Base-by-base conservation (phyloP, 2,329 filamentous ascomycete species). In the Eutypa lata region DNA sequence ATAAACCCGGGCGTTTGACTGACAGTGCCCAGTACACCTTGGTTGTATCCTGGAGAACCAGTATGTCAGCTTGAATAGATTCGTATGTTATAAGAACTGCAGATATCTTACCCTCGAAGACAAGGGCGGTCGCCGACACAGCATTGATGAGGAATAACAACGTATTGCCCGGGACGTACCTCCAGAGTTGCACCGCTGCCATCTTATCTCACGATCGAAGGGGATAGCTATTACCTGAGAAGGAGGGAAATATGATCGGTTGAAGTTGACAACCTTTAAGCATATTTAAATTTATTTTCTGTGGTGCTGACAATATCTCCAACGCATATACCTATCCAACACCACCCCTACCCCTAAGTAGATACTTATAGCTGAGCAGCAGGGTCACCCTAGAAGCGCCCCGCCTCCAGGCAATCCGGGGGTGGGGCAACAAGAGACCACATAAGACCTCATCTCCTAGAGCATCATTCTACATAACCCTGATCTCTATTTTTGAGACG, bases 11-110 rank as follows among this genome's bases (percentile, higher is more conserved):
- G 71, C 13, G 72, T 68, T 8, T 63, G 63, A 53, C 77, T 80
- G 47, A 81, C 76, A 40, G 74, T 74, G 47, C 78, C 77, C 71
- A 79, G 76, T n/a, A 81, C 76, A 49, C 78, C 78, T 58, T 81
- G 78, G 53, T 81, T 76, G 65, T 80, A 82, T 10, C 53, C 53
- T 55, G n/a, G 31, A 35, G 7, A 35, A 35, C 14, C 7, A 7
- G 7, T 14, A 14, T 8, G 14, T 35, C 14, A 35, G 31, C 31
- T 14, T 35, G 31, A 14, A 8, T 35, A 14, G 14, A 14, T 14
- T 14, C 31, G 31, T 14, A 35, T 35, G 31, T 35, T 35, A 14
- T 35, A n/a, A n/a, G n/a, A n/a, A n/a, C n/a, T n/a, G n/a, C n/a
- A n/a, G n/a, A 8, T 47, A 8, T 13, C 24, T 16, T 48, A 19